Percentiles rank a stretch among this genome's conserved stretches.
phyloP scores from a whole-genome alignment of 805 yeast species.

The Candida incommunis region DNA sequence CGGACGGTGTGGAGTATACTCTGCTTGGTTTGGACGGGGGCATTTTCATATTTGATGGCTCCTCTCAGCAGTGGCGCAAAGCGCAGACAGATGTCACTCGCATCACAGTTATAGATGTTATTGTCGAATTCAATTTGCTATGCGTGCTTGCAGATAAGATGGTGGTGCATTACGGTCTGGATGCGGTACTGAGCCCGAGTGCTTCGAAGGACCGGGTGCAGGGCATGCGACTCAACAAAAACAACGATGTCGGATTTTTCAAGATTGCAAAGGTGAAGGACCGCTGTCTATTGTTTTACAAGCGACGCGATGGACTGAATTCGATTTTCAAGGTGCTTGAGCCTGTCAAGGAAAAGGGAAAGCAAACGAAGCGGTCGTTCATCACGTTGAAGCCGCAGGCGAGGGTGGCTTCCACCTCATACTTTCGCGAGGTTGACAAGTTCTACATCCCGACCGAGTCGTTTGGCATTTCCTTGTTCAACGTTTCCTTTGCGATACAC shows the following conservation, averaged over 20 bases:
- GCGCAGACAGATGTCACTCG: constrained; percentile 25
- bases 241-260: constrained; percentile 40
- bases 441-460: constrained; percentile 44
- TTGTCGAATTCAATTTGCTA: constrained; percentile 40
- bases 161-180: constrained; percentile 49
- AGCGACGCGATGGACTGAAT: constrained; percentile 35
- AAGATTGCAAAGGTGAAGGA: constrained; percentile 56
- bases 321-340: constrained; percentile 51
- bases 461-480: constrained; percentile 45
- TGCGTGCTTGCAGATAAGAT: constrained; percentile 44
- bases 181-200: constrained; percentile 32
- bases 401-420: constrained; percentile 2
- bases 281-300: constrained; percentile 40
- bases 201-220: constrained; percentile 6
- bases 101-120: constrained; percentile 46
- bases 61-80: background rate
- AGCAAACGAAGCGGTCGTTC: constrained; percentile 13
- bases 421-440: constrained; percentile 31
- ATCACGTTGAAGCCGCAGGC: constrained; percentile 7
- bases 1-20: constrained; percentile 27
- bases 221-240: constrained; percentile 32
- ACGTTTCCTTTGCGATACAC: constrained; percentile 52
- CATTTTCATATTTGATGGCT: constrained; percentile 7
- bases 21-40: constrained; percentile 13
- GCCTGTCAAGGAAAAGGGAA: constrained; percentile 28